These are phyloP conservation scores for Monosporascus cannonballus DNA, from an alignment of 2,329 filamentous ascomycete species.

Conservation along the genomic window DNA sequence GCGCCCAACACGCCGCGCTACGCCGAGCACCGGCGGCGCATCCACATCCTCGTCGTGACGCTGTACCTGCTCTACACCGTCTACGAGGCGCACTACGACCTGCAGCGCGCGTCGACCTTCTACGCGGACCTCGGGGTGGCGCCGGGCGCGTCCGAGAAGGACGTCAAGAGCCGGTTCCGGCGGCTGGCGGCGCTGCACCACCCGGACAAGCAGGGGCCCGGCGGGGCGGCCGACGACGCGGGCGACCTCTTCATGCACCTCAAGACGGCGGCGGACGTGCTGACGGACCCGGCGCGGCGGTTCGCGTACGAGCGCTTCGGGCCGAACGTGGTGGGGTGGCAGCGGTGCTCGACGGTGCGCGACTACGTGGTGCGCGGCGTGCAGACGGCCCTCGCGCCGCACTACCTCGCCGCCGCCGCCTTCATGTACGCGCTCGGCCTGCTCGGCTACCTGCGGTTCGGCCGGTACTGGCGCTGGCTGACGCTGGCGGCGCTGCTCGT, in stretches of 20 bases:
- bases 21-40: slow-evolving; percentile 68
- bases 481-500: slow-evolving; percentile 45
- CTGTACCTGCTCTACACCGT: slow-evolving; percentile 87
- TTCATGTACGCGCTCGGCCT: slow-evolving; percentile 57
- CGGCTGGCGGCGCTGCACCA: slow-evolving; percentile 67
- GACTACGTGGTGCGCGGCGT: slow-evolving; percentile 67
- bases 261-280: slow-evolving; percentile 75
- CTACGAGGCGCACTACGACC: slow-evolving; percentile 81
- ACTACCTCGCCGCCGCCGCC: slow-evolving; percentile 53
- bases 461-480: slow-evolving; percentile 60
- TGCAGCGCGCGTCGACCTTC: slow-evolving; percentile 66
- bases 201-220: slow-evolving; percentile 68
- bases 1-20: slow-evolving; percentile 63
- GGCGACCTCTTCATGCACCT: slow-evolving; percentile 67
- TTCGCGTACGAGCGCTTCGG: slow-evolving; percentile 92
- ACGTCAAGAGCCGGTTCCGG: slow-evolving; percentile 80
- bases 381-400: slow-evolving; percentile 45
- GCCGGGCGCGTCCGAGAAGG: slow-evolving; percentile 62
- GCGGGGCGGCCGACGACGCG: slow-evolving; percentile 28
- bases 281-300: slow-evolving; percentile 67
- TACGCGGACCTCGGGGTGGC: slow-evolving; percentile 72
- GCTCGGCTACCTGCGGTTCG: slow-evolving; percentile 63
- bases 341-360: slow-evolving; percentile 58
- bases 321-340: slow-evolving; percentile 61
- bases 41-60: slow-evolving; percentile 76